Evolutionary conservation across 2,329 filamentous ascomycete genomes (phyloP), one percentile per base, ranked within the genome.

Genomic region (Aspergillus pseudoterreus): DNA sequence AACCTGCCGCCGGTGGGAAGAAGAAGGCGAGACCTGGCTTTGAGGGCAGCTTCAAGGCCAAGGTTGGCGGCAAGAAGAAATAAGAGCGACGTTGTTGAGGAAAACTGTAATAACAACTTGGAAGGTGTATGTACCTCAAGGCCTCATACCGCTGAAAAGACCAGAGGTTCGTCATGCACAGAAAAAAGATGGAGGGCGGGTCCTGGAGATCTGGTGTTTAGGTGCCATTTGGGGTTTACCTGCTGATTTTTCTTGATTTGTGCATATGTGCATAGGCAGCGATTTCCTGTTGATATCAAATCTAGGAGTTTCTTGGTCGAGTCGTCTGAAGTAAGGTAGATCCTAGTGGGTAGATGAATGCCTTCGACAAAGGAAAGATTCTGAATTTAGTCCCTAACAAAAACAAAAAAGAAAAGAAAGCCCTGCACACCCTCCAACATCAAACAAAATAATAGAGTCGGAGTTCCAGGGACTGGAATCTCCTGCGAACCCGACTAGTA

Each of bases 1-100:
- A 68, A 55, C 43, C 60, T 17, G 44, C 57, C 35, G 57, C 52
- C 12, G 63, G 70, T 57, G 61, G 71, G 62, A 63, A 78, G 71
- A 65, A 73, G 55, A 84, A 82, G 63, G 80, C 78, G 53, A 76
- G 82, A 51, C 82, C 86, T 11, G 86, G 86, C 2, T 89, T 89
- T 57, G 86, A 89, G 67, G 86, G 86, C 4, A 86, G 87, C 55
- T 86, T 92, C 66, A 81, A 79, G 80, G 78, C 56, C 38, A 73
- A 76, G 69, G 61, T 70, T 64, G 69, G 69, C 14, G 69, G 64
- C 15, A 73, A 73, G 66, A 75, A 73, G 63, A 71, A 73, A 67
- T 71, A 59, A 66, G 45, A n/a, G 15, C 14, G 8, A 33, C 11
- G 9, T 5, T 11, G 41, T 24, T 32, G 27, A 44, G 46, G 14